Base-by-base conservation (phyloP, 2,329 filamentous ascomycete genomes). In the Ascochyta fabae region DNA sequence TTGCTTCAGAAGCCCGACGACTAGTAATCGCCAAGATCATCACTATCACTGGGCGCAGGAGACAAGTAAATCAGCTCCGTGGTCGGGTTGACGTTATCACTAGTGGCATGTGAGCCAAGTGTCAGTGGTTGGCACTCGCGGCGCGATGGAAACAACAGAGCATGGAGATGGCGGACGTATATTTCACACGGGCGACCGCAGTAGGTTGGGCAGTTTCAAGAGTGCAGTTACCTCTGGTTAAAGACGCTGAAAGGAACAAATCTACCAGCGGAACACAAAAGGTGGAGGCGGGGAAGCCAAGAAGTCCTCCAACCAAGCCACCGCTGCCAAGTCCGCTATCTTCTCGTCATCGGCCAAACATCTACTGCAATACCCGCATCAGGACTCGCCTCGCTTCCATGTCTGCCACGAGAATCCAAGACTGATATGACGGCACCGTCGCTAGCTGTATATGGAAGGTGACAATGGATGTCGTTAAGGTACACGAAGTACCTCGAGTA, bases 271-370 rank as follows among this genome's bases (percentile, higher is more conserved):
- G 38, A 48, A 26, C 15, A 13, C 23, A 23, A 43, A 42, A 27
- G 3, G 35, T 27, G 31, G 38, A 33, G 33, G 48, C 27, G 48
- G 48, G 53, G 43, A 43, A 47, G 53, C 48, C 53, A 51, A 56
- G 48, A 44, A 19, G 12, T 16, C 38, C 43, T 56, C 48, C 48
- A 38, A 48, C 33, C 24, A 23, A 50, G 48, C 43, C 53, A 57
- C 54, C 48, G 41, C 51, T 46, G 61, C 61, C 61, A 66, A 66
- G 48, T 31, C 40, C 35, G 56, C 56, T 58, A 59, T 56, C 39
- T 42, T 35, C 24, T 57, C 44, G 44, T 60, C 61, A 55, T 56
- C 46, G 46, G 62, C 61, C 60, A 64, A 64, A 60, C 33, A 48
- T 42, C 39, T 16, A 44, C 42, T 15, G 23, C 43, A 45, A 29